Base-by-base conservation (phyloP, 169 alveolate genomes). In the Plasmodium relictum region DNA sequence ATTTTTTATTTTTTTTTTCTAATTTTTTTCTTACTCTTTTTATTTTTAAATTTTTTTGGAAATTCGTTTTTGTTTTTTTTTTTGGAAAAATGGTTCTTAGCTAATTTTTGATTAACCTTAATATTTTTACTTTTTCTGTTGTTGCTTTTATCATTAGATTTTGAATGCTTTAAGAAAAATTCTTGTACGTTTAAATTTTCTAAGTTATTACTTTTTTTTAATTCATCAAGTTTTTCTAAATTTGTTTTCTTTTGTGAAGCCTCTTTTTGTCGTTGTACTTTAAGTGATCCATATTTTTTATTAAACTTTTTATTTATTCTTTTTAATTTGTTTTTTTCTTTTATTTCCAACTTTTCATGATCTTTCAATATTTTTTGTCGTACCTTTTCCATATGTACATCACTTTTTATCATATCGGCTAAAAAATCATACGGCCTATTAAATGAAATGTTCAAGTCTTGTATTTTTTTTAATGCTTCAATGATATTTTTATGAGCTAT, bases 351-450 rank as follows among this genome's bases (percentile, higher is more conserved):
- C 24, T 39, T 26, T 41, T 76, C 89, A 31, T 76, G 89, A n/a
- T 63, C 74, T 56, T 63, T 63, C 10, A 76, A 20, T 22, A 76
- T 52, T 18, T 76, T 62, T 10, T 44, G 44, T 22, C 89, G 61
- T 3, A 76, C 74, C 37, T 52, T 76, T 48, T 76, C 89, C 89
- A 76, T 76, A 24, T 76, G 89, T 48, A 63, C 3, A 41, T 76
- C 89, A 24, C 70, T 62, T 39, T 76, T 76, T 42, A 76, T 0
- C 89, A 76, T 76, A 3, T 76, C 89, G 3, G 89, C 89, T 48
- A 76, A 45, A 14, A 76, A 76, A 56, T 76, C 89, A 41, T 76
- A 76, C 22, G 89, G 89, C 41, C 89, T 76, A 68, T 76, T 76
- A 44, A 76, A 76, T 20, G 65, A 16, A 22, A 76, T 76, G 16